phyloP scores from a whole-genome alignment of 805 yeast species.

The Candida arabinofermentans region DNA sequence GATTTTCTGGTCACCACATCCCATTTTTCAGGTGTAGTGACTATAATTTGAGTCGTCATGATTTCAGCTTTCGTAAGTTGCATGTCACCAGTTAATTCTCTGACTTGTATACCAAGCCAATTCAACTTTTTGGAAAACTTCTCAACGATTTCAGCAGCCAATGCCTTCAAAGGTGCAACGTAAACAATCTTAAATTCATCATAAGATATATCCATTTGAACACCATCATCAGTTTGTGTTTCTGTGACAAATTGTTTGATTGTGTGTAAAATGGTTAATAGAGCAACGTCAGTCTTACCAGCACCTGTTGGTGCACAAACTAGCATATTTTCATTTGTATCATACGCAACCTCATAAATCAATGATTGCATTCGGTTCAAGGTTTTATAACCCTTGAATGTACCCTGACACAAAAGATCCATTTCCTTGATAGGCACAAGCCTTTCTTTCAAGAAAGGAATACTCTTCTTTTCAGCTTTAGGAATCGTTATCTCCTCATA shows the following conservation, averaged over 20 bases:
- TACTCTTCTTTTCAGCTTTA: slow-evolving; percentile 45
- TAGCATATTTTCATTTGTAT: slow-evolving; percentile 90
- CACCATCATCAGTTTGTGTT: slow-evolving; percentile 42
- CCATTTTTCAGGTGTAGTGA: slow-evolving; percentile 96
- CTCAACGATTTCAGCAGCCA: slow-evolving; percentile 95
- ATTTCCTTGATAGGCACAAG: slow-evolving; percentile 58
- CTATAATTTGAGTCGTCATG: slow-evolving; percentile 77
- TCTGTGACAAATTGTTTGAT: slow-evolving; percentile 67
- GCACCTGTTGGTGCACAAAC: slow-evolving; percentile 99
- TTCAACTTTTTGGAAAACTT: slow-evolving; percentile 72
- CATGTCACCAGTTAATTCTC: slow-evolving; percentile 95
- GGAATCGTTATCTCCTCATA: slow-evolving; percentile 84
- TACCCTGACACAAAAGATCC: slow-evolving; percentile 77
- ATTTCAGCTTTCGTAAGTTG: slow-evolving; percentile 81
- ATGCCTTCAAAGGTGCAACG: slow-evolving; percentile 89
- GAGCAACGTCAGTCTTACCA: slow-evolving; percentile 93
- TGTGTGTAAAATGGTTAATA: slow-evolving; percentile 73
- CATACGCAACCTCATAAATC: slow-evolving; percentile 88
- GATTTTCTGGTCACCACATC: slow-evolving; percentile 95
- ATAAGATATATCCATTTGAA: slow-evolving; percentile 63
- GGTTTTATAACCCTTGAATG: slow-evolving; percentile 73
- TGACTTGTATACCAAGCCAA: slow-evolving; percentile 82
- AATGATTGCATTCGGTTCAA: slow-evolving; percentile 87
- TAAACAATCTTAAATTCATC: slow-evolving; percentile 88
- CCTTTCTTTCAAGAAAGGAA: slow-evolving; percentile 39